Evolutionary conservation across 2,329 filamentous ascomycete species (phyloP).

Genomic region (Alternaria sp.): DNA sequence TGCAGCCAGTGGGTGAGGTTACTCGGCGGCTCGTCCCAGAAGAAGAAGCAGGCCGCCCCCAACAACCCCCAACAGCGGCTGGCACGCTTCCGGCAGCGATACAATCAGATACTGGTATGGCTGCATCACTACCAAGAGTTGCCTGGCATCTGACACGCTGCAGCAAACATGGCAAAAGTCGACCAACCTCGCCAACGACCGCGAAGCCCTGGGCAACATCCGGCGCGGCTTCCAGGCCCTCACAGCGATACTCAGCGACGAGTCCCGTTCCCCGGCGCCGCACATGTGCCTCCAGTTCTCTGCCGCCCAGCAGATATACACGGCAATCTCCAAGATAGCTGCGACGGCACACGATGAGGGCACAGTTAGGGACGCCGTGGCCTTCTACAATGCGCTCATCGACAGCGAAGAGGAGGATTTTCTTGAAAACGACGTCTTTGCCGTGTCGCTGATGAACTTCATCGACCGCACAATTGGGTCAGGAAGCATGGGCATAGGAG

Average conservation of each 20-base stretch:
- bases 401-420: slow-evolving; percentile 98
- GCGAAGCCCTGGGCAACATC: slow-evolving; percentile 59
- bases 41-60: slow-evolving; percentile 60
- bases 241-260: slow-evolving; percentile 79
- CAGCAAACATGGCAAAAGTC: slow-evolving; percentile 69
- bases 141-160: slow-evolving; percentile 19
- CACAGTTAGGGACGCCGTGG: slow-evolving; percentile 83
- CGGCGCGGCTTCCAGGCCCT: slow-evolving; percentile 64
- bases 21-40: slow-evolving; percentile 63
- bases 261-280: slow-evolving; percentile 84
- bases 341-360: slow-evolving; percentile 83
- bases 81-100: slow-evolving; percentile 67
- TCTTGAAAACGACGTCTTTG: slow-evolving; percentile 84
- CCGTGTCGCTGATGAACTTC: slow-evolving; percentile 85
- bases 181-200: slow-evolving; percentile 60
- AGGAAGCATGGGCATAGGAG: slow-evolving; percentile 75
- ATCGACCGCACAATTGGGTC: slow-evolving; percentile 79
- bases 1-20: slow-evolving; percentile 65
- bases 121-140: not conserved
- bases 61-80: slow-evolving; percentile 68
- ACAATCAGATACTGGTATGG: slow-evolving; percentile 64
- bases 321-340: slow-evolving; percentile 87
- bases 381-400: slow-evolving; percentile 89
- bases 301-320: slow-evolving; percentile 85
- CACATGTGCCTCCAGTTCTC: slow-evolving; percentile 93